Evolutionary conservation across 768 basidiomycete species (phyloP).

Genomic region (Boletus huronensis): DNA sequence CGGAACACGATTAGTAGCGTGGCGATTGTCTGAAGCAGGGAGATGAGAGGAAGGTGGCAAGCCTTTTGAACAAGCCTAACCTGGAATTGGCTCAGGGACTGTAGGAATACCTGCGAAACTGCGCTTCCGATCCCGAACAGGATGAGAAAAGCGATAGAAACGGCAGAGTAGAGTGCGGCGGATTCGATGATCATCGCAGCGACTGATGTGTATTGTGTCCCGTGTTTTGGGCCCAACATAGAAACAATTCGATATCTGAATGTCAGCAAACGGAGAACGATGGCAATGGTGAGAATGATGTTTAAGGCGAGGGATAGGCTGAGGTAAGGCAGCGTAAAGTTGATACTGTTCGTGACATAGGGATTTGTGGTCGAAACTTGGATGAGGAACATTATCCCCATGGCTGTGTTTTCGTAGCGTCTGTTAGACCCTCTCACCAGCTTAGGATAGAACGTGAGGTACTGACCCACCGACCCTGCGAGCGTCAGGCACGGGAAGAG

Average conservation of each 20-base stretch:
- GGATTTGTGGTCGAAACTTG: conserved; percentile 14
- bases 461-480: conserved; percentile 7
- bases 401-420: not conserved
- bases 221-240: conserved; percentile 22
- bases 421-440: not conserved
- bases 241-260: conserved; percentile 12
- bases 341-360: conserved; percentile 6
- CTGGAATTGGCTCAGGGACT: conserved; percentile 28
- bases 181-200: conserved; percentile 37
- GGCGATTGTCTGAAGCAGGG: not conserved
- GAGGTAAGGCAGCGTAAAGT: conserved; percentile 25
- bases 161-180: conserved; percentile 28
- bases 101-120: conserved; percentile 30
- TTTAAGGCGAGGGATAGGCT: conserved; percentile 30
- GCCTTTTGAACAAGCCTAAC: conserved; percentile 2
- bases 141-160: conserved; percentile 30
- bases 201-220: conserved; percentile 29
- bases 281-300: conserved; percentile 31
- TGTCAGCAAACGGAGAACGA: conserved; percentile 28
- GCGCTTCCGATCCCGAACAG: conserved; percentile 20
- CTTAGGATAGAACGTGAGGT: not conserved
- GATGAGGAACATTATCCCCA: conserved; percentile 8
- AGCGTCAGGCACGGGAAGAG: conserved; percentile 10
- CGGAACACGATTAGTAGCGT: conserved; percentile 9
- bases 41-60: not conserved